These are phyloP conservation scores for Ceratobasidium papillatum DNA, from an alignment of 1,284 basidiomycete genomes.

Conservation along the genomic window DNA sequence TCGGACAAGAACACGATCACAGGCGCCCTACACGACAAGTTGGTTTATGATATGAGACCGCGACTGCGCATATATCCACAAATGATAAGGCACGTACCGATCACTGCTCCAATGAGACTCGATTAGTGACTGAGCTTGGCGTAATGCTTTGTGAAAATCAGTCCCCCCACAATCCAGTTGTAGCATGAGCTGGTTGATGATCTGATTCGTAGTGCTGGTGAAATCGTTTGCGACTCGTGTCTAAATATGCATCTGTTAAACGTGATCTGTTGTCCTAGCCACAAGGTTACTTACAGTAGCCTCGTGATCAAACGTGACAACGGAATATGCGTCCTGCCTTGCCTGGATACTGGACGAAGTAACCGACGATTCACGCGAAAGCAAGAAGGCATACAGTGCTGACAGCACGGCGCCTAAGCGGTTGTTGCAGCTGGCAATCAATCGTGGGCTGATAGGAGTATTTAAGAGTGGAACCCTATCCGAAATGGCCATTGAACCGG, in stretches of 20 bases:
- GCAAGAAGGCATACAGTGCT: slow-evolving; percentile 64
- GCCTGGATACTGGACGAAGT: slow-evolving; percentile 22
- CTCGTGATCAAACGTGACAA: slow-evolving; percentile 60
- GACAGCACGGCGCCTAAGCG: slow-evolving; percentile 67
- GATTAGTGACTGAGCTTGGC: slow-evolving; percentile 56
- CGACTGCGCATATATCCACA: too few relatives aligned
- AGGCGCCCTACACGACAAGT: slow-evolving; percentile 62
- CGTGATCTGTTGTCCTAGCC: background rate
- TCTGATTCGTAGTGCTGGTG: slow-evolving; percentile 57
- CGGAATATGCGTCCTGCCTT: slow-evolving; percentile 66
- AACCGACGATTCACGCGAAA: slow-evolving; percentile 57
- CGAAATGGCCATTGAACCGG: slow-evolving; percentile 58
- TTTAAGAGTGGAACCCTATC: slow-evolving; percentile 60
- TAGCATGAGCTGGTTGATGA: slow-evolving; percentile 57
- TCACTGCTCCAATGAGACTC: slow-evolving; percentile 64
- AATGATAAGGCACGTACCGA: too few relatives aligned
- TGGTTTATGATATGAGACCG: too few relatives aligned
- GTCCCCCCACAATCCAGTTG: slow-evolving; percentile 57
- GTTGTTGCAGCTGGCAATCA: slow-evolving; percentile 57
- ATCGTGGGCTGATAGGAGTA: slow-evolving; percentile 57
- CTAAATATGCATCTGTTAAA: slow-evolving; percentile 7
- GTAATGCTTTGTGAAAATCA: slow-evolving; percentile 59
- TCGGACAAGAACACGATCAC: slow-evolving; percentile 70
- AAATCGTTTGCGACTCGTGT: slow-evolving; percentile 59
- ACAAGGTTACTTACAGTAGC: slow-evolving; percentile 44